Conservation (phyloP, 2,329 filamentous ascomycete genomes). For the Pleomassaria siparia region DNA sequence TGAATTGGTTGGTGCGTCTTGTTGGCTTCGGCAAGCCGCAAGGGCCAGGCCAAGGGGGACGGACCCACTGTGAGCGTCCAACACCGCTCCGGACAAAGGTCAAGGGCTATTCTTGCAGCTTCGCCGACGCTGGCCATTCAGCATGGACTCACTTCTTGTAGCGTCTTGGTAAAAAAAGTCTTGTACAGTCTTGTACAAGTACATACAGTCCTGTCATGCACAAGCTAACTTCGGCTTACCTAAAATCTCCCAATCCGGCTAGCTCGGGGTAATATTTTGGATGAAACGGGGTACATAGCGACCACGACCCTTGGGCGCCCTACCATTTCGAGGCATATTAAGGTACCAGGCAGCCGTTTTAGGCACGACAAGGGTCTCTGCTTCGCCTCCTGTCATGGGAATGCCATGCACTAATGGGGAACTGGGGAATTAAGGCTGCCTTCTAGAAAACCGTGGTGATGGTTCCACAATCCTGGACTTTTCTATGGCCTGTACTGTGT, state of each 20-base stretch:
- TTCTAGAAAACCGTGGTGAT: constrained; percentile 17
- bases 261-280: constrained; percentile 16
- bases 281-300: constrained; percentile 4
- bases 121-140: constrained; percentile 12
- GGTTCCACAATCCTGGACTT: constrained; percentile 5
- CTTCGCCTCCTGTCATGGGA: not conserved
- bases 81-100: constrained; percentile 3
- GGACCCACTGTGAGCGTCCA: not conserved
- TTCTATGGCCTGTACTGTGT: constrained; percentile 11
- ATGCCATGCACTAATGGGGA: constrained; percentile 3
- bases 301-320: not conserved
- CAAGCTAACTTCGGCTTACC: constrained; percentile 13
- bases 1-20: too few species aligned
- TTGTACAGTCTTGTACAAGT: too few species aligned
- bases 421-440: constrained; percentile 10
- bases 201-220: constrained; percentile 1
- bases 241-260: constrained; percentile 9
- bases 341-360: not conserved
- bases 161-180: too few species aligned
- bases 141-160: not conserved
- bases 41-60: too few species aligned
- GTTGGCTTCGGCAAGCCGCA: too few species aligned
- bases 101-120: constrained; percentile 9
- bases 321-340: constrained; percentile 12
- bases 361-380: not conserved